Conservation (phyloP, 768 basidiomycete species). For the Rhodotorula graminis region DNA sequence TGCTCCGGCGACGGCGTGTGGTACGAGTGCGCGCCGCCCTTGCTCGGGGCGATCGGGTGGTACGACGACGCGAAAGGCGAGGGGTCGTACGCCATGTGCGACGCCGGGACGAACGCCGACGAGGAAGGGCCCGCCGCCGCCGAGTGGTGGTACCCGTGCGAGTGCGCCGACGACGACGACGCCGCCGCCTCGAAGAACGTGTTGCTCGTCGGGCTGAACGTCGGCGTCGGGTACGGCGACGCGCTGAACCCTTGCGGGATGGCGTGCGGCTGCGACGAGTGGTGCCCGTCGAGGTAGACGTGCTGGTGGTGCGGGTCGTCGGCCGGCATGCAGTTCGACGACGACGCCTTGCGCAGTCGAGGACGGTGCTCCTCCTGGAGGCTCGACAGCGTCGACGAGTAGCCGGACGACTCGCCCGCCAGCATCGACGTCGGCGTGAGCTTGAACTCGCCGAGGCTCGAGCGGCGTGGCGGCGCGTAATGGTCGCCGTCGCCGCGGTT, state of each 20-base stretch:
- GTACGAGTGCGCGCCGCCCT: not conserved
- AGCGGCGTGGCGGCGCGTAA: conserved; percentile 1
- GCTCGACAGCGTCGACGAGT: not conserved
- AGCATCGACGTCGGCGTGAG: not conserved
- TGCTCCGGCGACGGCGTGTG: not conserved
- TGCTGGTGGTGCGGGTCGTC: not conserved
- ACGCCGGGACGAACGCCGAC: not conserved
- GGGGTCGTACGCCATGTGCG: not conserved
- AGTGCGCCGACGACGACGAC: not conserved
- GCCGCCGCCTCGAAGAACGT: conserved; percentile 4
- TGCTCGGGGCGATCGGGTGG: not conserved
- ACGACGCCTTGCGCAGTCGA: not conserved
- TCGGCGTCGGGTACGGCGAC: conserved; percentile 31
- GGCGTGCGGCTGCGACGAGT: not conserved
- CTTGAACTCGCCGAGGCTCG: conserved; percentile 4
- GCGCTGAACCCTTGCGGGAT: conserved; percentile 2
- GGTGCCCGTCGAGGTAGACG: not conserved
- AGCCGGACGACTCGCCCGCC: not conserved
- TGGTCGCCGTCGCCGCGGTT: not conserved
- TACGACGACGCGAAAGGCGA: not conserved
- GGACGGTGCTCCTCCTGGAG: not conserved
- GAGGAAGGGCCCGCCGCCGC: not conserved
- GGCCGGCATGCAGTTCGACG: not conserved
- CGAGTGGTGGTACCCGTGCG: not conserved
- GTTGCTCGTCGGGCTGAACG: conserved; percentile 10